These are phyloP conservation scores for Boletellus deceptivus DNA, from an alignment of 1,284 basidiomycete species.

Conservation along the genomic window DNA sequence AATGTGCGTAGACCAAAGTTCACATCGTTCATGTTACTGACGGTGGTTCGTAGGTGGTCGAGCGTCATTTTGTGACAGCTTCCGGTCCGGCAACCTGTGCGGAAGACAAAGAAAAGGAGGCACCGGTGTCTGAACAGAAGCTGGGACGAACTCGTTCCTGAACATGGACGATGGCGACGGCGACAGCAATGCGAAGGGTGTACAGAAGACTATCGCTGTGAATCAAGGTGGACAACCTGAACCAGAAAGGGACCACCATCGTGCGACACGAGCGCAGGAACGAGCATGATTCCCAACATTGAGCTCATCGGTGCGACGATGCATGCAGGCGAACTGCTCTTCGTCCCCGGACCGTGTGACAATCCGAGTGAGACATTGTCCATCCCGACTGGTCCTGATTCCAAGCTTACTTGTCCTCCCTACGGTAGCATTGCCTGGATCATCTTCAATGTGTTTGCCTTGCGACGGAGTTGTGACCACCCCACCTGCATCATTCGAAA, in stretches of 20 bases:
- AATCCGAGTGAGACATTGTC: background rate
- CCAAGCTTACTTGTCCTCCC: no score
- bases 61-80: constrained; percentile 17
- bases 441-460: no score
- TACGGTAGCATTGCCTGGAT: no score
- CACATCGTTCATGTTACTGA: background rate
- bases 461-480: no score
- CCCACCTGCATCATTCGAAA: no score
- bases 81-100: constrained; percentile 20
- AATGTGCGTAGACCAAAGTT: constrained; percentile 11
- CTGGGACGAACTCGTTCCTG: constrained; percentile 18
- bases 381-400: background rate
- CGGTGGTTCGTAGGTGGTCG: constrained; percentile 10
- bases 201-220: background rate
- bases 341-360: background rate
- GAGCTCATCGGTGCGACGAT: constrained; percentile 10
- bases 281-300: constrained; percentile 13
- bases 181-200: background rate
- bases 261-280: constrained; percentile 16
- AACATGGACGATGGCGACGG: constrained; percentile 10
- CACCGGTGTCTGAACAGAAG: background rate
- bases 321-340: background rate
- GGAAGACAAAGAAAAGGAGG: constrained; percentile 17
- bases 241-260: constrained; percentile 10
- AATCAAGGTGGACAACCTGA: background rate